Evolutionary conservation across 352 stramenopile species (phyloP).

Genomic region (Pythium vanterpoolii): DNA sequence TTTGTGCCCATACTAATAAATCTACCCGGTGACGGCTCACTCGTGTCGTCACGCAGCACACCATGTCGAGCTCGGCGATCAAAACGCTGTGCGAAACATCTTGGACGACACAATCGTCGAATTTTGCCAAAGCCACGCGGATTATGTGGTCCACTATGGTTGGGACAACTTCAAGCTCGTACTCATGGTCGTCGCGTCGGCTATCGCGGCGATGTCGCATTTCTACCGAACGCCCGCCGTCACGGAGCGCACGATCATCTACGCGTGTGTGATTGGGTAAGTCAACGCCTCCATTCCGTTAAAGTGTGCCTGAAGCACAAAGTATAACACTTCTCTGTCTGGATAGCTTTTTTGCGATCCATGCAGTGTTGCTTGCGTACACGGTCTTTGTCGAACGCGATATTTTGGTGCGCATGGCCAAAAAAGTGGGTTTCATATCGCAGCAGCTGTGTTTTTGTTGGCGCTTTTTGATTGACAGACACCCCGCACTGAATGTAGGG

Average conservation of each 20-base stretch:
- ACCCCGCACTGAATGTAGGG: conserved; percentile 20
- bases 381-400: conserved; percentile 74
- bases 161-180: conserved; percentile 85
- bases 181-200: conserved; percentile 64
- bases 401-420: conserved; percentile 67
- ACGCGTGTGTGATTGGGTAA: conserved; percentile 63
- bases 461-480: background rate
- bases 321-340: background rate
- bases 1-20: background rate
- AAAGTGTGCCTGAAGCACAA: background rate
- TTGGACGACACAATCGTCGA: conserved; percentile 79
- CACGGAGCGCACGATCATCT: conserved; percentile 64
- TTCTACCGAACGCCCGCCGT: conserved; percentile 64
- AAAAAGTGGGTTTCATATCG: conserved; percentile 27
- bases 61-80: conserved; percentile 74
- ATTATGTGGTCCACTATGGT: conserved; percentile 64
- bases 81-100: conserved; percentile 85
- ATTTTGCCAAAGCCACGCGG: conserved; percentile 57
- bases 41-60: conserved; percentile 28
- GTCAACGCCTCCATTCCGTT: background rate
- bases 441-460: background rate
- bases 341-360: conserved; percentile 76
- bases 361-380: conserved; percentile 70
- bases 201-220: conserved; percentile 61
- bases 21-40: background rate